Evolutionary conservation across 495 filamentous ascomycete species (phyloP).

Genomic region (Podospora sp.): DNA sequence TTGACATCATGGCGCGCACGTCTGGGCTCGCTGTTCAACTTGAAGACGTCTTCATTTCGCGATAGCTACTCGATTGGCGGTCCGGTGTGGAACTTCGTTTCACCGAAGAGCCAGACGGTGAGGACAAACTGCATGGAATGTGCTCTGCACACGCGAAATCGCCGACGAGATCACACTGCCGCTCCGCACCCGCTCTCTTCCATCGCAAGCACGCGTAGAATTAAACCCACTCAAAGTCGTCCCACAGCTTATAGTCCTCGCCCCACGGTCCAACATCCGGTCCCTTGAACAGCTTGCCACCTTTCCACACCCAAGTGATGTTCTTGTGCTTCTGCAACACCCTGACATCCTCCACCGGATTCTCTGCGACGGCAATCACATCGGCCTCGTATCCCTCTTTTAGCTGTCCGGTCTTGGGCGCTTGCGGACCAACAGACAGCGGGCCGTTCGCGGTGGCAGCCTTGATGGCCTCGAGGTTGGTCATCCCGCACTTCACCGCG

Average conservation of each 20-base stretch:
- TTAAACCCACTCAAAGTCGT: constrained; percentile 7
- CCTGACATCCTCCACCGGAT: constrained; percentile 51
- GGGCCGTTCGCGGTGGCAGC: constrained; percentile 55
- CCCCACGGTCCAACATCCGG: constrained; percentile 44
- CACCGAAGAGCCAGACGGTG: no score
- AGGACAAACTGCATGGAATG: no score
- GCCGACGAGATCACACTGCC: no score
- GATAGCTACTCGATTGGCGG: no score
- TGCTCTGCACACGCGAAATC: no score
- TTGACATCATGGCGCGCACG: no score
- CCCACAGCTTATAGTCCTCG: constrained; percentile 25
- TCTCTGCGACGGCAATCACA: constrained; percentile 47
- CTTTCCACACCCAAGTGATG: constrained; percentile 53
- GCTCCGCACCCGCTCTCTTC: no score
- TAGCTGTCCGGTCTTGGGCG: constrained; percentile 52
- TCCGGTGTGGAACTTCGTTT: no score
- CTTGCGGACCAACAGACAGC: constrained; percentile 46
- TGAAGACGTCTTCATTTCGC: no score
- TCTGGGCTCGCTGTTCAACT: no score
- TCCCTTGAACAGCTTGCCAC: constrained; percentile 46
- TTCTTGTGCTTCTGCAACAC: constrained; percentile 45
- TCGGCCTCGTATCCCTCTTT: constrained; percentile 54
- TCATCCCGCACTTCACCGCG: constrained; percentile 55
- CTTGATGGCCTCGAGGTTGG: constrained; percentile 54
- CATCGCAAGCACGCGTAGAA: no score